Percentiles rank a stretch among this genome's conserved stretches.
phyloP scores from a whole-genome alignment of 164 flowering plant species.

The Houttuynia cordata region DNA sequence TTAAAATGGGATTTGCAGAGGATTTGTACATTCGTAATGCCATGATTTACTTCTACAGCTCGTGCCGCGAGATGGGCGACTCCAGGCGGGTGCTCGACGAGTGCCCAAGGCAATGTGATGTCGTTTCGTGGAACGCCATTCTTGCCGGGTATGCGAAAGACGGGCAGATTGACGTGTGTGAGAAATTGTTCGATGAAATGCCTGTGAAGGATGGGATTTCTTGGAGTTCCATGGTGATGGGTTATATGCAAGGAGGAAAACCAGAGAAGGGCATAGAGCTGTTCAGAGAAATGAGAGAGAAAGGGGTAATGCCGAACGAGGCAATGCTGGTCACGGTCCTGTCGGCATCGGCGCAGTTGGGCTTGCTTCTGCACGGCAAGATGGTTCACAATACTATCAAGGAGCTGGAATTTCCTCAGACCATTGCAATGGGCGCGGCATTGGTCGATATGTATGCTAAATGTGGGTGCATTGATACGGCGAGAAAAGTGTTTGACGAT shows the following conservation, averaged over 20 bases:
- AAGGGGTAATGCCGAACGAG: conserved; percentile 26
- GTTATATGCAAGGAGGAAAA: conserved; percentile 30
- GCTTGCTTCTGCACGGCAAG: conserved; percentile 36
- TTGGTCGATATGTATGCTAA: conserved; percentile 74
- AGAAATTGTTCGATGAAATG: conserved; percentile 37
- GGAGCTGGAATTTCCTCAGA: conserved; percentile 17
- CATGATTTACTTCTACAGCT: conserved; percentile 31
- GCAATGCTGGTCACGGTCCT: conserved; percentile 31
- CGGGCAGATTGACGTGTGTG: conserved; percentile 19
- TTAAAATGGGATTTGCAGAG: conserved; percentile 22
- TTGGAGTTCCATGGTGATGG: conserved; percentile 38
- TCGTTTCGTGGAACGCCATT: conserved; percentile 45
- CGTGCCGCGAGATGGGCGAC: conserved; percentile 13
- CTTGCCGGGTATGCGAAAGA: conserved; percentile 23
- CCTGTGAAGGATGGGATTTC: conserved; percentile 34
- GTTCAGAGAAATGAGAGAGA: conserved; percentile 26
- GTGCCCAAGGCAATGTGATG: conserved; percentile 18
- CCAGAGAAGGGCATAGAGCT: conserved; percentile 28
- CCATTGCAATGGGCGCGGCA: conserved; percentile 25
- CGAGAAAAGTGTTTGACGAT: conserved; percentile 22
- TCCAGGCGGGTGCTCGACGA: conserved; percentile 31
- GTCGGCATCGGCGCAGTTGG: conserved; percentile 38
- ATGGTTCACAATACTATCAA: conserved; percentile 20
- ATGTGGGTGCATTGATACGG: conserved; percentile 49
- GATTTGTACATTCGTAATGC: conserved; percentile 34